Evolutionary conservation across 371 early-diverging fungal genomes (phyloP), one percentile per base, ranked within the genome.

Genomic region (Mucor lusitanicus): DNA sequence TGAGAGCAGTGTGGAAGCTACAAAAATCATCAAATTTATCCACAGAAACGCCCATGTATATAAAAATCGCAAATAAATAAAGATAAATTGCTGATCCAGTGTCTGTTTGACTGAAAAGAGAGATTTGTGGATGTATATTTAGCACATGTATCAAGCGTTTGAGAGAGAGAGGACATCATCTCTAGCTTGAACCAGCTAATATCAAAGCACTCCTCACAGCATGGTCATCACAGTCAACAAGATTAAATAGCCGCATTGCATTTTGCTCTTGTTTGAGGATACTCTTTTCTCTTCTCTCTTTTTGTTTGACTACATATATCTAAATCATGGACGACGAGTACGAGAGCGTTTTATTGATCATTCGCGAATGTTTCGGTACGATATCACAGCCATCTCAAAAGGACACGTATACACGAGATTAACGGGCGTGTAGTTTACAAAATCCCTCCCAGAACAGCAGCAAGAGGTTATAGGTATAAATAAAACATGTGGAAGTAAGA

Each of bases 311-410:
- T 5, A 56, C 25, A 19, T n/a, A 7, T 7, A 30, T 30, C 6
- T 13, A 60, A 37, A 63, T 23, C 6, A 63, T 63, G 63, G 63
- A 63, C 35, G 84, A 87, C 28, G 89, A 89, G 17, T 93, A 90
- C 73, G 93, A 94, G 77, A 87, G 90, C 30, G 94, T 95, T 13
- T 78, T 94, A 44, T 82, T 92, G 19, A 90, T 94, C 46, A 84
- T 95, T 70, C 84, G 89, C 37, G 94, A 95, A 81, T 91, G 91
- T 80, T 89, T 87, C 72, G 93, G 91, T 89, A 86, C 46, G 69
- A 33, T 27, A 53, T 11, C 17, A 40, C 40, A 17, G 30, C n/a
- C 13, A 13, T 40, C 15, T 17, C 40, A 40, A 28, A 59, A 58
- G 50, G 11, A n/a, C 6, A 2, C 27, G 1, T 13, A 53, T 25